Base-by-base conservation (phyloP, 2,329 filamentous ascomycete species). In the Neonectria faginata region DNA sequence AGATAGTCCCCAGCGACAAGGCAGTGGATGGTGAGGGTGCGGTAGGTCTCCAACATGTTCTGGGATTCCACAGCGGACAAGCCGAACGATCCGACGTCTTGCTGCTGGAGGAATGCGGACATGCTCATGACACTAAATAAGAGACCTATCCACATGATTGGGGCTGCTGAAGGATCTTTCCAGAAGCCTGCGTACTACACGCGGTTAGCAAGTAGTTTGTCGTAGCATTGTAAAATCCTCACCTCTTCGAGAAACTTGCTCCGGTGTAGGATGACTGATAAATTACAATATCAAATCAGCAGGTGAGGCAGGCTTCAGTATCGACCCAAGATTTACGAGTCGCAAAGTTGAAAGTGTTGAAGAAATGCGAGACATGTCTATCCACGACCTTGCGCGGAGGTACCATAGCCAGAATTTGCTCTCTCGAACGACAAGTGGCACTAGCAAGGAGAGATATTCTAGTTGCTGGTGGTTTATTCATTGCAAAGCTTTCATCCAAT, bases 1-100 rank as follows among this genome's bases (percentile, higher is more conserved):
- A 71, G 52, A 54, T 69, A 71, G 20, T 69, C 47, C 16, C 67
- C 68, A 27, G 67, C 31, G n/a, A 68, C 27, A 22, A 69, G 54
- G 29, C 67, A 69, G 48, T 71, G 60, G 12, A 70, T 70, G 14
- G 69, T 66, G 7, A 68, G 60, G 1, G 55, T 60, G 14, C 68
- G 61, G n/a, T 67, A 70, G 2, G 50, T 60, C 12, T 69, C 61
- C 4, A 67, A 52, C 20, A 18, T 65, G 4, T 45, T 22, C 22
- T 55, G 55, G 20, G 48, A 25, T 22, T 63, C 60, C n/a, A 14
- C 18, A 11, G 20, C 16, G 8, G 48, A 41, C 18, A 27, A 18
- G 20, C 39, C 39, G 22, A 31, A 10, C 18, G 60, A 5, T n/a
- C 29, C 54, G 2, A 53, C 7, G 9, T 59, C 60, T 29, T 54